Base-by-base conservation (phyloP, 805 yeast genomes). In the Sugiyamaella floridensis region DNA sequence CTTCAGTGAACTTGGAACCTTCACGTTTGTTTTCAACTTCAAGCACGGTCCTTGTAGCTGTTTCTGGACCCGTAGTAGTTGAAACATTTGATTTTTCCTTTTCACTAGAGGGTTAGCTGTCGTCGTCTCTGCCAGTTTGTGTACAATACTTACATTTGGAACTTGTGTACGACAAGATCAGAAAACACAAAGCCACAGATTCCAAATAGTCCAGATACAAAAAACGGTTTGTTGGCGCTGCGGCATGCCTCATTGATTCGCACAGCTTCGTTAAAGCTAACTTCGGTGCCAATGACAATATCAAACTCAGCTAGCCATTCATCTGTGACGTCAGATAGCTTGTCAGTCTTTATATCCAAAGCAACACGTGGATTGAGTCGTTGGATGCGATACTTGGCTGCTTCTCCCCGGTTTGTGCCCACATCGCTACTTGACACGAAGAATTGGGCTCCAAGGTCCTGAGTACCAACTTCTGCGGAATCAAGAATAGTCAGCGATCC, bases 281-380 rank as follows among this genome's bases (percentile, higher is more conserved):
- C 63, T 51, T 89, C 93, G 0, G 96, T 86, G 1, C 84, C 89
- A 7, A 93, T 79, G 2, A 92, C 77, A 49, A 92, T 67, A 60
- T 85, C 86, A 65, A 84, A 90, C 34, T 73, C 64, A 14, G 68
- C 61, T 61, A 81, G 78, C 63, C 74, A 85, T 15, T 56, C 62
- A 12, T 52, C 58, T 18, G 53, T 54, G 14, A 69, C 55, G 1
- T 57, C 58, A 0, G 42, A 53, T 45, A 75, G 59, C 1, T 68
- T 53, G 0, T 58, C 60, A 0, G 73, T 69, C 49, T 77, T 77
- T 40, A 73, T 72, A 1, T 73, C 57, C 14, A 92, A 67, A 1
- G 75, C 71, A 15, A 90, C 97, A 55, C 96, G 73, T 10, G 86
- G 86, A 63, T 93, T 93, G 67, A 93, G 76, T 16, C 86, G 88